phyloP scores from a whole-genome alignment of 768 basidiomycete species.

The Neoboletus subvelutipes region DNA sequence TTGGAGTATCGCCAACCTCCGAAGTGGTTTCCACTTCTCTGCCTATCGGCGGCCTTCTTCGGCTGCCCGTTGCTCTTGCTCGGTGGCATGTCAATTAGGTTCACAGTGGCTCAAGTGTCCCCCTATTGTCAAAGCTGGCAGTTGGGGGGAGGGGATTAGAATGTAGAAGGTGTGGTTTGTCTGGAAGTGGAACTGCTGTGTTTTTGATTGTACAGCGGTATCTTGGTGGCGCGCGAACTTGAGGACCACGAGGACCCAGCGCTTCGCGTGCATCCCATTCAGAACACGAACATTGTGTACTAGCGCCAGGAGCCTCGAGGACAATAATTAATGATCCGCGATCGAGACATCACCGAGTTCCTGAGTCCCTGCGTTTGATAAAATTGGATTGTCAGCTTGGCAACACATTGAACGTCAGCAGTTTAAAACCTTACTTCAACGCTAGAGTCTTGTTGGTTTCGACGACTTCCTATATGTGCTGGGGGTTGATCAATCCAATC shows the following conservation, averaged over 20 bases:
- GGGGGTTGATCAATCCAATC: background rate
- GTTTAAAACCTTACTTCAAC: background rate
- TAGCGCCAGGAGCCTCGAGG: background rate
- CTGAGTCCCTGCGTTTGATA: no score
- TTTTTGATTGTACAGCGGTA: background rate
- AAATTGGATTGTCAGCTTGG: background rate
- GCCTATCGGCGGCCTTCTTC: slow-evolving; percentile 24
- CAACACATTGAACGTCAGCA: background rate
- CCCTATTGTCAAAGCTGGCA: slow-evolving; percentile 18
- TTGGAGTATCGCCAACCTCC: no score
- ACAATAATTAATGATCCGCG: background rate
- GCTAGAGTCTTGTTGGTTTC: background rate
- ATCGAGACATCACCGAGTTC: background rate
- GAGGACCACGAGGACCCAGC: background rate
- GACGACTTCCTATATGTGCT: background rate
- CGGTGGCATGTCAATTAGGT: slow-evolving; percentile 25
- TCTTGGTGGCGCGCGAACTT: background rate
- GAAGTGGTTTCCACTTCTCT: no score
- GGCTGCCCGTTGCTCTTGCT: slow-evolving; percentile 13
- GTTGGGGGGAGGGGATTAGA: background rate
- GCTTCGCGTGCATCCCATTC: background rate
- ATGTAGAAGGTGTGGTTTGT: background rate
- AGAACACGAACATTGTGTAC: background rate
- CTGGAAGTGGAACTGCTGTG: background rate
- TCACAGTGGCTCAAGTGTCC: slow-evolving; percentile 25